A percentile compares a stretch with the other conserved stretches of the same genome.
These are phyloP conservation scores for Blastocystis sp. DNA, from an alignment of 352 stramenopile species.

Conservation along the genomic window DNA sequence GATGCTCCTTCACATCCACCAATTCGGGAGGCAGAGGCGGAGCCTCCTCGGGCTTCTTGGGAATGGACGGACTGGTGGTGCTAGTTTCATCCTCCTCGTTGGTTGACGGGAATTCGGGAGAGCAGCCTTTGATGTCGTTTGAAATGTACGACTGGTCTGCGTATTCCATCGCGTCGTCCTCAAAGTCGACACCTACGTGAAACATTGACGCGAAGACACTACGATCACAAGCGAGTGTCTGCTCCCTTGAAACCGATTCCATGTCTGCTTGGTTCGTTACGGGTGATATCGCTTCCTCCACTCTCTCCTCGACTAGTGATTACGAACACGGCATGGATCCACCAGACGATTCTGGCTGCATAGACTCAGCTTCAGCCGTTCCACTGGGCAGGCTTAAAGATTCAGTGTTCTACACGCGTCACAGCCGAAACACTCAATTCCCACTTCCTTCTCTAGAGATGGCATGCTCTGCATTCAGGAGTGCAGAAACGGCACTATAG, in stretches of 20 bases:
- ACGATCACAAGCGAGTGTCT: constrained; percentile 33
- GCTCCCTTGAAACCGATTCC: constrained; percentile 14
- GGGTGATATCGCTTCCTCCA: neutral
- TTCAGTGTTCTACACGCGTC: too few species aligned
- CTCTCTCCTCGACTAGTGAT: neutral
- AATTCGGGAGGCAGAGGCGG: constrained; percentile 24
- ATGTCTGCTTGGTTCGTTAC: constrained; percentile 19
- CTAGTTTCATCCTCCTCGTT: neutral
- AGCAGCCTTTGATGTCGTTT: neutral
- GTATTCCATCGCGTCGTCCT: constrained; percentile 7
- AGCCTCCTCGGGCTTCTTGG: neutral
- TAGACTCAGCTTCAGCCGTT: too few species aligned
- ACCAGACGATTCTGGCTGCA: too few species aligned
- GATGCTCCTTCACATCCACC: neutral
- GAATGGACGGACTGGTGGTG: neutral
- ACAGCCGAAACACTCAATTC: too few species aligned
- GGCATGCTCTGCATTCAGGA: too few species aligned
- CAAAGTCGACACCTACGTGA: neutral
- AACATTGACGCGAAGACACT: neutral
- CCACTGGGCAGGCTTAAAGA: too few species aligned
- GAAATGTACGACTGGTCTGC: constrained; percentile 11
- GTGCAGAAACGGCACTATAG: too few species aligned
- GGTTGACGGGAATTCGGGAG: neutral
- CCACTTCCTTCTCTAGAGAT: too few species aligned
- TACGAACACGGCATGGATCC: neutral